Evolutionary conservation across 805 yeast genomes (phyloP), one percentile per base, ranked within the genome.

Genomic region (Diddensiella transvaalensis): DNA sequence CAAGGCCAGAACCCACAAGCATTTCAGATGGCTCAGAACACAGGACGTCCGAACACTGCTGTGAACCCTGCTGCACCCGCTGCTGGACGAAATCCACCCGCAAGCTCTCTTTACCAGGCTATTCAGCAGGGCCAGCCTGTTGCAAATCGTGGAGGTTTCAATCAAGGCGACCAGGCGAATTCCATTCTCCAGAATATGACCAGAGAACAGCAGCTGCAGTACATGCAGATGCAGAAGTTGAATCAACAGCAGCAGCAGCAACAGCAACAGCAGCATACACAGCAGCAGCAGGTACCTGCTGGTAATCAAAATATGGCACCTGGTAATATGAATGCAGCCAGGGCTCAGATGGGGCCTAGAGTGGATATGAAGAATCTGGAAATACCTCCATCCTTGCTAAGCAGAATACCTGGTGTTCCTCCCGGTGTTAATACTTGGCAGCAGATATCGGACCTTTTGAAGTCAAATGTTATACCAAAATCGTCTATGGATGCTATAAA

Each of bases 381-480:
- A 2, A 87, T 89, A 44, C 96, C 96, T 0, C 77, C 77, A 13
- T 77, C 79, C 2, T 64, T 87, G 22, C 66, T 87, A 18, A 72
- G 76, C 46, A 78, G 78, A 58, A 76, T 87, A 41, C 95, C 95
- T 6, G 83, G 78, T 41, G 70, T 87, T 29, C 96, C 96, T 0
- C 82, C 83, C 11, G 83, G 81, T 43, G 82, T 82, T 23, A 82
- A 77, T 56, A 86, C 95, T 4, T 89, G 96, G 96, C 78, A 80
- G 19, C 86, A 82, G 61, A 79, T 87, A 23, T 79, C 82, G 64
- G 83, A 82, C 37, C 75, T 82, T 56, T 66, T 80, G 39, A 77
- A 79, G 54, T 75, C 77, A 53, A 80, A 79, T 50, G 71, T 78
- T 50, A 67, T 86, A 35, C 79, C 85, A 1, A 75, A 77, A 4